phyloP scores from a whole-genome alignment of 164 flowering plant species.

The Amborella trichopoda region DNA sequence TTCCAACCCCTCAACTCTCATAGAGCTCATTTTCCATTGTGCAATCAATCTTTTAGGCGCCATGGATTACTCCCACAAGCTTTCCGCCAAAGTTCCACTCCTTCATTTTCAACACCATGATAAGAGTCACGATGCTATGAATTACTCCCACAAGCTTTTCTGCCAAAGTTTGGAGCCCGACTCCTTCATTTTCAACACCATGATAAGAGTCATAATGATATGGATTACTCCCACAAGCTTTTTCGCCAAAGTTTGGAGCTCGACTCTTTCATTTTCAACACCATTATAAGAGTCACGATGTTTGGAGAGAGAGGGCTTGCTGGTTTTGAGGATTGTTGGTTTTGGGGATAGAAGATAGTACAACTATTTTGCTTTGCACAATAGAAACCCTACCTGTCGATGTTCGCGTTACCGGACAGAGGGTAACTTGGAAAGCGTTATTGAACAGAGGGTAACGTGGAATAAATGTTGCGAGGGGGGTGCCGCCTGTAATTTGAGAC shows the following conservation, averaged over 20 bases:
- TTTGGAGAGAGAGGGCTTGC: no score
- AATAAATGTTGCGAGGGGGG: no score
- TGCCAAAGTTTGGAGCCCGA: conserved; percentile 30
- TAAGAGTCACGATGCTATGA: conserved; percentile 67
- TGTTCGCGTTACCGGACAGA: no score
- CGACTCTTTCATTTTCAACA: conserved; percentile 55
- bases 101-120: conserved; percentile 70
- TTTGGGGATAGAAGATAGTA: no score
- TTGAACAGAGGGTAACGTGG: no score
- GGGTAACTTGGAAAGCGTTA: no score
- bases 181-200: conserved; percentile 56
- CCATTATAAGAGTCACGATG: conserved; percentile 66
- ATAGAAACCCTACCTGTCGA: no score
- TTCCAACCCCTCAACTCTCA: conserved; percentile 28
- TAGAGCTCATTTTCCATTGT: conserved; percentile 43
- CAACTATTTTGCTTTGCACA: no score
- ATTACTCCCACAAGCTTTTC: conserved; percentile 37
- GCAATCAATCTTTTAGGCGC: conserved; percentile 31
- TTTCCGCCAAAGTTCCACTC: conserved; percentile 54
- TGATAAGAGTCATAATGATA: conserved; percentile 62
- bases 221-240: conserved; percentile 38
- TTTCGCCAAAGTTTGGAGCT: conserved; percentile 29
- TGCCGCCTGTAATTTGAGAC: no score
- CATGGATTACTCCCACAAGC: conserved; percentile 42
- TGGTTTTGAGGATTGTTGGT: no score